phyloP scores from a whole-genome alignment of 78 protist species.

The Dictyostelium purpureum region DNA sequence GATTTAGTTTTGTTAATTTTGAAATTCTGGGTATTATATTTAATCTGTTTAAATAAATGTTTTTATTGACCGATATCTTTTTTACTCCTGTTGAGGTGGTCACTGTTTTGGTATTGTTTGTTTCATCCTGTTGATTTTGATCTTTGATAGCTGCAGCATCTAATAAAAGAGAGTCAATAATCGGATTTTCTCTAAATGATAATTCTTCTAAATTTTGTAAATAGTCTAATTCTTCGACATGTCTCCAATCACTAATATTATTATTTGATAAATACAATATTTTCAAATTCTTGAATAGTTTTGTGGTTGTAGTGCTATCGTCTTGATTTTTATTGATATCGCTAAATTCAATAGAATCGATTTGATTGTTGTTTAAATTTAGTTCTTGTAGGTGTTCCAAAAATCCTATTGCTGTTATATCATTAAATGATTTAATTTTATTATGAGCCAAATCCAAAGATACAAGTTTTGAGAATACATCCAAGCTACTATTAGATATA shows the following conservation, averaged over 20 bases:
- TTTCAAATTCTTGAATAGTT: background rate
- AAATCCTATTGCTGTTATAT: background rate
- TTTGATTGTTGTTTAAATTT: conserved; percentile 35
- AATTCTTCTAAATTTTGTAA: conserved; percentile 1
- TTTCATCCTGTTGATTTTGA: background rate
- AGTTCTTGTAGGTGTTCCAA: background rate
- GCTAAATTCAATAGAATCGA: background rate
- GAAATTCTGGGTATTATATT: conserved; percentile 45
- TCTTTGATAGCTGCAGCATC: background rate
- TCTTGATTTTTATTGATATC: background rate
- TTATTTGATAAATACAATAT: conserved; percentile 39
- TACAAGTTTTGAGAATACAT: background rate
- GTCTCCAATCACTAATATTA: background rate
- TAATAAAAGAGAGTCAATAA: background rate
- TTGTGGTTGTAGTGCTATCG: background rate
- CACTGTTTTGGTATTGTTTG: background rate
- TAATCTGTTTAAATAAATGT: conserved; percentile 7
- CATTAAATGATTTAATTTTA: background rate
- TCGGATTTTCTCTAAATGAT: conserved; percentile 64
- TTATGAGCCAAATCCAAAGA: conserved; percentile 12
- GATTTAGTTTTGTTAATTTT: conserved; percentile 15
- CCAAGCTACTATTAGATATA: background rate
- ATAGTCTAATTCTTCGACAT: background rate
- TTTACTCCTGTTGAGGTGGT: background rate
- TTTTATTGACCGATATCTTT: background rate